phyloP scores from a whole-genome alignment of 257 asterid genomes.

The Cynanchum wilfordii region DNA sequence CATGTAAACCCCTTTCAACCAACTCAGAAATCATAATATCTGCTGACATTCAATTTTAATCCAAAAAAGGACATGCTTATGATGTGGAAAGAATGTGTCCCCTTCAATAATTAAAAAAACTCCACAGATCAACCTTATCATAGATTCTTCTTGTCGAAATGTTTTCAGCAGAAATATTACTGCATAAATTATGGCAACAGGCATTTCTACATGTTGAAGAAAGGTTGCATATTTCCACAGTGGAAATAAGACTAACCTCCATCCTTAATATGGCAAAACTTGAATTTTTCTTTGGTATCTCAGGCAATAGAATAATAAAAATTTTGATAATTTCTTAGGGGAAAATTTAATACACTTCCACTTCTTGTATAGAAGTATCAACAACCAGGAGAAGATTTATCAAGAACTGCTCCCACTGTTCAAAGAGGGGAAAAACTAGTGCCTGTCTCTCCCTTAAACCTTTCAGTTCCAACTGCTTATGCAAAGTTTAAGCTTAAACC shows the following conservation, averaged over 20 bases:
- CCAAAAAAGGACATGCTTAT: conserved; percentile 1
- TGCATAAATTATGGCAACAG: not conserved
- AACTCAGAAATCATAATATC: conserved; percentile 6
- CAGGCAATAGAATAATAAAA: not conserved
- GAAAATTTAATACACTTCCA: not conserved
- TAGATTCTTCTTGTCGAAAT: not conserved
- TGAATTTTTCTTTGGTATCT: not conserved
- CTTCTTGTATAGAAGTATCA: not conserved
- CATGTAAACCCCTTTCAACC: conserved; percentile 7
- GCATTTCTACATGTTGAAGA: not conserved
- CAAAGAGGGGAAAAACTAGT: not conserved
- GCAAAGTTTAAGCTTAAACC: not conserved
- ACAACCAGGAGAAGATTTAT: not conserved
- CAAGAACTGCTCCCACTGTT: too few relatives aligned
- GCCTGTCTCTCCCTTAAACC: not conserved
- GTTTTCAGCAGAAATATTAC: too few relatives aligned
- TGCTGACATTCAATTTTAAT: not conserved
- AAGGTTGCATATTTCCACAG: not conserved
- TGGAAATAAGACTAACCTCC: not conserved
- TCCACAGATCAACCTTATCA: not conserved
- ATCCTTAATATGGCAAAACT: not conserved
- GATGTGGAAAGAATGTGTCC: not conserved
- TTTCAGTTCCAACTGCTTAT: not conserved
- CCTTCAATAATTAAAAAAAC: not conserved
- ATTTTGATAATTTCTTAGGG: not conserved